These are phyloP conservation scores for Hydnomerulius pinastri DNA, from an alignment of 768 basidiomycete species.

Conservation along the genomic window DNA sequence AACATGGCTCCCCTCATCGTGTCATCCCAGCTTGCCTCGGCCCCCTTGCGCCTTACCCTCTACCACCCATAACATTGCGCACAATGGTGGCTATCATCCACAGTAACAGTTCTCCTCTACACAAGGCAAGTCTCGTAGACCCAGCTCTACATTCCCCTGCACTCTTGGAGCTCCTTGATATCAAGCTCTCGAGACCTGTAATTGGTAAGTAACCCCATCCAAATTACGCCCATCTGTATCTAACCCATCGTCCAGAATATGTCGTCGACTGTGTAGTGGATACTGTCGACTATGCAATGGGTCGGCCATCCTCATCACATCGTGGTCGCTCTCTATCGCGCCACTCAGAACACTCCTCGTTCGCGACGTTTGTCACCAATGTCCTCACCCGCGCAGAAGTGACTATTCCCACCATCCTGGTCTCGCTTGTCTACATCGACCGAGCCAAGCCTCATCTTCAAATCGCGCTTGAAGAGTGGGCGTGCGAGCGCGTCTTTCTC, in stretches of 20 bases:
- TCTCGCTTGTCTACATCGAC: slow-evolving; percentile 74
- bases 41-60: slow-evolving; percentile 3
- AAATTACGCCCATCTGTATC: background rate
- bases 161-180: slow-evolving; percentile 66
- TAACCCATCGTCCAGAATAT: slow-evolving; percentile 51
- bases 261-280: slow-evolving; percentile 68
- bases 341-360: slow-evolving; percentile 54
- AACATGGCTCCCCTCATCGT: slow-evolving; percentile 11
- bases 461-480: slow-evolving; percentile 83
- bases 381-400: slow-evolving; percentile 77
- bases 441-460: slow-evolving; percentile 77
- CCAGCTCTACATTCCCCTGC: slow-evolving; percentile 62
- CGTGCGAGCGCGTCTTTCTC: slow-evolving; percentile 87
- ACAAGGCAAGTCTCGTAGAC: slow-evolving; percentile 60
- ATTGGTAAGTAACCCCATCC: slow-evolving; percentile 53
- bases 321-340: slow-evolving; percentile 50
- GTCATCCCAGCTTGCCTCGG: slow-evolving; percentile 1
- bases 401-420: slow-evolving; percentile 66
- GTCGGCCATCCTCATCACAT: slow-evolving; percentile 57
- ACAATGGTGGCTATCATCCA: slow-evolving; percentile 6
- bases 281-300: slow-evolving; percentile 76
- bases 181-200: slow-evolving; percentile 60
- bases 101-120: slow-evolving; percentile 43
- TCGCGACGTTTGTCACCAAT: slow-evolving; percentile 64
- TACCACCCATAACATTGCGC: slow-evolving; percentile 11